Conservation (phyloP, 257 asterid species). For the Knoxia roxburghii region DNA sequence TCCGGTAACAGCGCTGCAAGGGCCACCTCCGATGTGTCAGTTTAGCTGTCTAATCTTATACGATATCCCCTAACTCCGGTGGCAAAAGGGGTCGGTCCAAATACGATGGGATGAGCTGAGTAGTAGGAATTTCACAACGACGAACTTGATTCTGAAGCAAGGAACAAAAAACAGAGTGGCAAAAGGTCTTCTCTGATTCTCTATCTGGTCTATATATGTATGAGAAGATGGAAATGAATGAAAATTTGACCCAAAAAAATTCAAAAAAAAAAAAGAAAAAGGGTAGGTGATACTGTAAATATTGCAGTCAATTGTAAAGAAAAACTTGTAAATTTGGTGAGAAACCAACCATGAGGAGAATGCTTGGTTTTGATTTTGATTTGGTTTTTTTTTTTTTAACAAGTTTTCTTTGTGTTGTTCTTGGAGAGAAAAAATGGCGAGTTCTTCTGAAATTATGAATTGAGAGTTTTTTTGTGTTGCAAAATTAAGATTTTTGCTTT, state of each 20-base stretch:
- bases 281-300: slow-evolving; percentile 17
- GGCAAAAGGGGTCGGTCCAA: no score
- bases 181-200: no score
- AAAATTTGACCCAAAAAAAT: not conserved
- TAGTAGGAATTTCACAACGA: no score
- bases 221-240: not conserved
- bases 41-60: slow-evolving; percentile 19
- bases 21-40: slow-evolving; percentile 42
- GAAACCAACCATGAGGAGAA: not conserved
- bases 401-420: not conserved
- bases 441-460: not conserved
- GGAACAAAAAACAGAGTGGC: no score
- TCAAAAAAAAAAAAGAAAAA: not conserved
- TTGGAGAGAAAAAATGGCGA: not conserved
- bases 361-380: slow-evolving; percentile 11
- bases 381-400: not conserved
- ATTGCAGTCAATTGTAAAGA: slow-evolving; percentile 7
- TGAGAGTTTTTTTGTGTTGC: not conserved
- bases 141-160: no score
- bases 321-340: slow-evolving; percentile 16
- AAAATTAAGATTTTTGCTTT: no score
- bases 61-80: no score
- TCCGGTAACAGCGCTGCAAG: slow-evolving; percentile 57
- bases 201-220: no score
- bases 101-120: no score